Conservation (phyloP, 164 flowering plant genomes). For the Stephania cephalantha region DNA sequence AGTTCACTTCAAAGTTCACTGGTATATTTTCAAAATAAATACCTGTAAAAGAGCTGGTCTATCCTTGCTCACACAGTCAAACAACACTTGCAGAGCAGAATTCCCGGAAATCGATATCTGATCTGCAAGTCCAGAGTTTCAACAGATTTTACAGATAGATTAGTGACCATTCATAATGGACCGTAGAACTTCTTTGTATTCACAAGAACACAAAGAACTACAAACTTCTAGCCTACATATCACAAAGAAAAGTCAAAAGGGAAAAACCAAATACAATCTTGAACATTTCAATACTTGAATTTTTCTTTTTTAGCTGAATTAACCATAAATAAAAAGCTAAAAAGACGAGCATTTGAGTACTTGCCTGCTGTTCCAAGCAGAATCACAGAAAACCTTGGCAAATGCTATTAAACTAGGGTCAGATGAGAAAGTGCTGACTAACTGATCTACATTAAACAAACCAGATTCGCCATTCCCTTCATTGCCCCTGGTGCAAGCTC, state of each 20-base stretch:
- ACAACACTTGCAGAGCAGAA: slow-evolving; percentile 93
- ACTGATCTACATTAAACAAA: slow-evolving; percentile 64
- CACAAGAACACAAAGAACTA: too few relatives aligned
- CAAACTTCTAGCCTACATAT: not conserved
- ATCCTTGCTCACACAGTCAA: slow-evolving; percentile 97
- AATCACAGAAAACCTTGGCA: slow-evolving; percentile 85
- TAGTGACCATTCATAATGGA: not conserved
- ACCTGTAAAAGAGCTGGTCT: slow-evolving; percentile 94
- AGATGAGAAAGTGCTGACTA: slow-evolving; percentile 87
- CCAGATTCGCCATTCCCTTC: slow-evolving; percentile 24
- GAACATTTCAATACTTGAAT: not conserved
- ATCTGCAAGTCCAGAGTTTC: slow-evolving; percentile 38
- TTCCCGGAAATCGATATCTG: slow-evolving; percentile 74
- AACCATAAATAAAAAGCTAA: not conserved
- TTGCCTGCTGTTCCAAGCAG: slow-evolving; percentile 75
- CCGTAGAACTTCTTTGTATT: too few relatives aligned
- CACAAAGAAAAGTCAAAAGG: not conserved
- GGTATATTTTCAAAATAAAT: not conserved
- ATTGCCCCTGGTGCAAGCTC: slow-evolving; percentile 20
- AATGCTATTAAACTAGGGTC: slow-evolving; percentile 95
- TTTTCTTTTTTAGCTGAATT: not conserved
- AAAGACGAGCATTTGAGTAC: slow-evolving; percentile 11
- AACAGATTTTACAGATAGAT: not conserved
- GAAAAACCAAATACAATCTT: not conserved
- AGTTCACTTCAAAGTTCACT: too few relatives aligned